Evolutionary conservation across 78 protist species (phyloP), one percentile per base, ranked within the genome.

Genomic region (Planoprotostelium fungivorum): DNA sequence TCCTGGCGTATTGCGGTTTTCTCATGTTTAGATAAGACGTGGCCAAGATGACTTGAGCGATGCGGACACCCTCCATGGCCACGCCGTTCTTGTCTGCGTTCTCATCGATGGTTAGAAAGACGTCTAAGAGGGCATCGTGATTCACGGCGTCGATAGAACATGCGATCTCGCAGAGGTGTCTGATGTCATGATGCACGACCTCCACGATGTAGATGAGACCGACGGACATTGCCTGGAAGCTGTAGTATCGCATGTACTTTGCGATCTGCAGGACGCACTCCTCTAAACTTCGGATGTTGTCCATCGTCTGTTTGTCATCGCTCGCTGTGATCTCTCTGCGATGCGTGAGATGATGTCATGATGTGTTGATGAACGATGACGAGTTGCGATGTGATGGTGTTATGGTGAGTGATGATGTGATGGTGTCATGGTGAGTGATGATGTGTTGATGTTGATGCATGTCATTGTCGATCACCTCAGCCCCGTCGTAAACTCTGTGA

Each of bases 151-250:
- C 16, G 28, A 35, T 87, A 1, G 31, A 1, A 51, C 73, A 51
- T 1, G 88, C 88, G 16, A 87, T 37, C n/a, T 87, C 37, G n/a
- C 88, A 87, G 88, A 87, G 88, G 34, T 35, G 28, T 5, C 88
- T 1, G 28, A 87, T 29, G 63, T 87, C 88, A 5, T 87, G 88
- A 36, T 29, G 63, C 37, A 87, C 88, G 31, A 36, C 37, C 88
- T 87, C 88, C 35, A 87, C 88, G 37, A 35, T 1, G 39, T 28
- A 87, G n/a, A 35, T 9, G 37, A 87, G 35, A 9, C 31, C 37
- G 23, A 1, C 31, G 35, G 31, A 1, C 84, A 35, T 29, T 1
- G 37, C 1, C 28, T 28, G 25, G 39, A 29, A n/a, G 16, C 63
- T 36, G 88, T 87, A 87, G 63, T 87, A 87, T n/a, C 88, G 1